These are phyloP conservation scores for Lasiosphaeria ovina DNA, from an alignment of 495 filamentous ascomycete species.

Conservation along the genomic window DNA sequence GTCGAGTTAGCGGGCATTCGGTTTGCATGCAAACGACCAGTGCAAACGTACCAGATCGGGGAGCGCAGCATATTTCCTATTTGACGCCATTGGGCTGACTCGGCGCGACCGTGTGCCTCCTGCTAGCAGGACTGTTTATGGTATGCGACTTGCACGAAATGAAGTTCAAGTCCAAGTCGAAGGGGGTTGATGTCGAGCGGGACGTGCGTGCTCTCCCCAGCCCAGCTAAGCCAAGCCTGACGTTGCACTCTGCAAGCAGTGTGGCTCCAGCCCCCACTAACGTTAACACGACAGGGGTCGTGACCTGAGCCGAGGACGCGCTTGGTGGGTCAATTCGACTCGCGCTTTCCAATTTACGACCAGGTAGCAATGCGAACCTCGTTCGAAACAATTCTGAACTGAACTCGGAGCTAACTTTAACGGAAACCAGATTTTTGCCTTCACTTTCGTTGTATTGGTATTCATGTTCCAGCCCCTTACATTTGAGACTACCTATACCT, in stretches of 20 bases:
- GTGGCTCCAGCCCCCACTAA: not conserved
- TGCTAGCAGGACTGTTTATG: not conserved
- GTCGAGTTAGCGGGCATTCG: constrained; percentile 14
- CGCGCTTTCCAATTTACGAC: not conserved
- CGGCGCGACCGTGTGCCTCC: not conserved
- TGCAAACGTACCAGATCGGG: constrained; percentile 68
- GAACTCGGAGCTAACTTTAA: not conserved
- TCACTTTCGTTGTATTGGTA: not conserved
- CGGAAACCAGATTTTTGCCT: not conserved
- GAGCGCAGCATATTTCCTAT: constrained; percentile 76
- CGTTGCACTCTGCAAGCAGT: not conserved
- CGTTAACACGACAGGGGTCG: not conserved
- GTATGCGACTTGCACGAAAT: not conserved
- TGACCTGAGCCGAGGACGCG: not conserved
- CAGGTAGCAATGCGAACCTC: not conserved
- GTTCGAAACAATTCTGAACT: not conserved
- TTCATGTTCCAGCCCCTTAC: too few species aligned
- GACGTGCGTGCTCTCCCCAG: not conserved
- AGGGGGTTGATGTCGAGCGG: constrained; percentile 4
- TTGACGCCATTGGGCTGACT: constrained; percentile 45
- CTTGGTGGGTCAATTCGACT: not conserved
- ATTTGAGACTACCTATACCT: too few species aligned
- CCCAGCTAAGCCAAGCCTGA: not conserved
- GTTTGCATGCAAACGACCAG: constrained; percentile 13
- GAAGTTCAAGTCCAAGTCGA: not conserved